Percentiles rank a stretch among this genome's conserved stretches.
phyloP scores from a whole-genome alignment of 1,284 basidiomycete genomes.

The Sanghuangporus sanghuang region DNA sequence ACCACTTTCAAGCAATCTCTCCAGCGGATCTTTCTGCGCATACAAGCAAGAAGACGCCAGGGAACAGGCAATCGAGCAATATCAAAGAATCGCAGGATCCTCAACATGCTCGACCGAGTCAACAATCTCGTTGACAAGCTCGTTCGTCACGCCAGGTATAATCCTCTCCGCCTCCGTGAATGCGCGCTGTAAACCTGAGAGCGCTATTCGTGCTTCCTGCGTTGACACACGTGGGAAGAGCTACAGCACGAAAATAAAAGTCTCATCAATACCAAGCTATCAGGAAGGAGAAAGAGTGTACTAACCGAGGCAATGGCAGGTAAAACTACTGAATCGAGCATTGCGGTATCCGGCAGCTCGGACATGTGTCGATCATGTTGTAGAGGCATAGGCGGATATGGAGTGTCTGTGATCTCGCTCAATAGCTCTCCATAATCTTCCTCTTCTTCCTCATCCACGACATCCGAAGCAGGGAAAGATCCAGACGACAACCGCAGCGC shows the following conservation, averaged over 20 bases:
- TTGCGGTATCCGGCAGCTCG: constrained; percentile 78
- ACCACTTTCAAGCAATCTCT: too few relatives aligned
- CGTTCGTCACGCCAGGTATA: constrained; percentile 78
- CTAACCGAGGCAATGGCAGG: constrained; percentile 89
- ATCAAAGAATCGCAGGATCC: constrained; percentile 30
- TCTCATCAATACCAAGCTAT: constrained; percentile 7
- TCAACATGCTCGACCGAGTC: constrained; percentile 90
- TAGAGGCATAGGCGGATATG: constrained; percentile 23
- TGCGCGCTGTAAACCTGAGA: constrained; percentile 81
- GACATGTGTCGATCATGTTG: constrained; percentile 36
- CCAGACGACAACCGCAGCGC: constrained; percentile 43
- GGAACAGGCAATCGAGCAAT: too few relatives aligned
- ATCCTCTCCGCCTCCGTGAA: constrained; percentile 90
- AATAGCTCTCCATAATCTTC: constrained; percentile 28
- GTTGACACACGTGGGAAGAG: constrained; percentile 85
- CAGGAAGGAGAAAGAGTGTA: constrained; percentile 20
- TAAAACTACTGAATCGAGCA: constrained; percentile 91
- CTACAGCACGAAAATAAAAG: constrained; percentile 34
- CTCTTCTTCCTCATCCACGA: constrained; percentile 48
- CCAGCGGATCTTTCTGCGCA: too few relatives aligned
- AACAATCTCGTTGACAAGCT: constrained; percentile 81
- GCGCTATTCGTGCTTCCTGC: constrained; percentile 78
- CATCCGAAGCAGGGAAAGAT: neutral
- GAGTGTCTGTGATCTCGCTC: neutral
- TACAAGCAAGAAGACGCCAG: too few relatives aligned